Base-by-base conservation (phyloP, 148 eudicot species). In the Heliosperma pusillum region DNA sequence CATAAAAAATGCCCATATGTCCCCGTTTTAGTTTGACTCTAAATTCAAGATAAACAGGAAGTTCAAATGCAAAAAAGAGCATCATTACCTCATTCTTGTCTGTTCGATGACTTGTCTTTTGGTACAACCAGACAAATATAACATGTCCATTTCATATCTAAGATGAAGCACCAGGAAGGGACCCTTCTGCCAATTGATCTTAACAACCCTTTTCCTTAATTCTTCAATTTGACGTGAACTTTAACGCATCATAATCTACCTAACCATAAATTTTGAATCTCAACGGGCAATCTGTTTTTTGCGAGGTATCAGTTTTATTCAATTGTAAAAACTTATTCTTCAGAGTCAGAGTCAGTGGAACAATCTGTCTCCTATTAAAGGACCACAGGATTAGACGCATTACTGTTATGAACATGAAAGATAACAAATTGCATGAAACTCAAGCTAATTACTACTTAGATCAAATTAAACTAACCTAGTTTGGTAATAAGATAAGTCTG, bases 141-240 rank as follows among this genome's bases (percentile, higher is more conserved):
- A 59, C 95, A 90, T 90, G 76, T 90, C 96, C 90, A 85, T 90
- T 77, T 90, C 96, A n/a, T 90, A 90, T 78, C 96, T 80, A 61
- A 90, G 89, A 80, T 88, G 92, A 72, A 90, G 92, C 74, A 88
- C 92, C n/a, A 90, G 75, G 69, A 88, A 88, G 27, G 88, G 87
- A 42, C 95, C 95, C 0, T 80, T 88, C 58, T 71, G 78, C 77
- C 89, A 85, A 5, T 88, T 83, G 62, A 88, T 84, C 21, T 73
- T 82, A 25, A 88, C 87, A 3, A 90, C 88, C 71, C 85, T 81
- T 78, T 72, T 79, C 68, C 92, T 90, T 77, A 90, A 78, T 78
- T 87, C 85, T 77, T 90, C 95, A 30, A 90, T 90, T 80, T 83
- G 89, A 70, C 52, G 92, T 90, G 83, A 90, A 90, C 78, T 74